phyloP scores from a whole-genome alignment of 345 rosid genomes.

The Eutrema heterophyllum region DNA sequence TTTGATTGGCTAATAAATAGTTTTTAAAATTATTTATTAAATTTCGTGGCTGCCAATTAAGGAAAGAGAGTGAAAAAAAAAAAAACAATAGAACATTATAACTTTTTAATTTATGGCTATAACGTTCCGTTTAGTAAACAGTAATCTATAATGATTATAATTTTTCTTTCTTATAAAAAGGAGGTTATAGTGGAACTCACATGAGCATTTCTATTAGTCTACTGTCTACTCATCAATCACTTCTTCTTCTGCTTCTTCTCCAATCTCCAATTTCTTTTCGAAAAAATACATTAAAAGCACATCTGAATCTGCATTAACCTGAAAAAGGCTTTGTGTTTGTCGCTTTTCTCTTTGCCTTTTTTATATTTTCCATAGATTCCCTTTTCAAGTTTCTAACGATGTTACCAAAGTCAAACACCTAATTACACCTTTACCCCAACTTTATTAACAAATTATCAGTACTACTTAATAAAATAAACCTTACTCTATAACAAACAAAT shows the following conservation, averaged over 20 bases:
- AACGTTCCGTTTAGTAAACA: neutral
- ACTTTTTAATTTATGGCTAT: too few relatives aligned
- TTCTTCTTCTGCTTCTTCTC: too few relatives aligned
- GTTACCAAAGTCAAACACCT: constrained; percentile 25
- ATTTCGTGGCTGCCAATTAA: too few relatives aligned
- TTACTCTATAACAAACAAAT: neutral
- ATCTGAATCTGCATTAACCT: constrained; percentile 15
- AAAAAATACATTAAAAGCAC: neutral
- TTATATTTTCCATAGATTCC: constrained; percentile 9
- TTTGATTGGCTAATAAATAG: too few relatives aligned
- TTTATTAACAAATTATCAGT: neutral
- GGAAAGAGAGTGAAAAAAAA: too few relatives aligned
- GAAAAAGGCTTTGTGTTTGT: constrained; percentile 3
- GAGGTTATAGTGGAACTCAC: constrained; percentile 1
- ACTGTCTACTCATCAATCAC: neutral
- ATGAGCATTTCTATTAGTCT: neutral
- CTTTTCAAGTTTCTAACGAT: constrained; percentile 5
- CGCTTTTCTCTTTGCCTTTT: neutral
- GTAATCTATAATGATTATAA: neutral
- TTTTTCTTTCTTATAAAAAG: neutral
- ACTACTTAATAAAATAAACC: neutral
- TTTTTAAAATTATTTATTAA: too few relatives aligned
- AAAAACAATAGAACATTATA: too few relatives aligned
- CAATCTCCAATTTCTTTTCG: neutral
- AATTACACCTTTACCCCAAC: neutral